A percentile compares a stretch with the other conserved stretches of the same genome.
Conservation (phyloP, 2,329 filamentous ascomycete species). For the Penicillium sp. region DNA sequence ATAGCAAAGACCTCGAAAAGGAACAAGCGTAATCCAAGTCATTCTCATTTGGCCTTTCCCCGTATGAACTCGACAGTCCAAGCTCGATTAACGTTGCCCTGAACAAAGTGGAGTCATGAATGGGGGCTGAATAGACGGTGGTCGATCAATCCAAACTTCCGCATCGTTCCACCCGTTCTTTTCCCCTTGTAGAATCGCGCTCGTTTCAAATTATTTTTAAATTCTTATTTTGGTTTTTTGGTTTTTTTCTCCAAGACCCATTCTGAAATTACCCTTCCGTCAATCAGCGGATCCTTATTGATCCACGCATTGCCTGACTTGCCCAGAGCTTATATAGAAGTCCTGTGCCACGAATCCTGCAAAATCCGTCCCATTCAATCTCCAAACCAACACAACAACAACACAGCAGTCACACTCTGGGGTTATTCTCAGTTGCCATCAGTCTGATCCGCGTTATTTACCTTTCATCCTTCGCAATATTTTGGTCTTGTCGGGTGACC, state of each 20-base stretch:
- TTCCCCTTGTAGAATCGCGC: background rate
- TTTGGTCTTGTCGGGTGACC: too few species aligned
- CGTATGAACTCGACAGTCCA: too few species aligned
- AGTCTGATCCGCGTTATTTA: too few species aligned
- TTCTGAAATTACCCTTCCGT: conserved; percentile 7
- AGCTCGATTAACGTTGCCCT: background rate
- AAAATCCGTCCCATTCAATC: background rate
- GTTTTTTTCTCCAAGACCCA: background rate
- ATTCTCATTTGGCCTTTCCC: too few species aligned
- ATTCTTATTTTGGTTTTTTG: conserved; percentile 1
- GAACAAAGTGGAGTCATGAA: background rate
- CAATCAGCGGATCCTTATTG: conserved; percentile 9
- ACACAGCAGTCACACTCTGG: too few species aligned
- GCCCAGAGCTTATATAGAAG: conserved; percentile 7
- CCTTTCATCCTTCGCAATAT: too few species aligned
- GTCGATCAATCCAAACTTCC: conserved; percentile 4
- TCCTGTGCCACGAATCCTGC: background rate
- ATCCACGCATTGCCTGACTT: background rate
- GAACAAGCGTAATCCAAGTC: background rate
- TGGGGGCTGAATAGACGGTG: conserved; percentile 2
- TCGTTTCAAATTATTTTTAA: conserved; percentile 4
- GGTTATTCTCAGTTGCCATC: too few species aligned
- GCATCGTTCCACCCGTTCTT: background rate
- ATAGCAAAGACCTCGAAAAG: background rate
- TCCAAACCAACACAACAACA: background rate